Evolutionary conservation across 2,329 filamentous ascomycete genomes (phyloP).

Genomic region (Chaetomium strumarium): DNA sequence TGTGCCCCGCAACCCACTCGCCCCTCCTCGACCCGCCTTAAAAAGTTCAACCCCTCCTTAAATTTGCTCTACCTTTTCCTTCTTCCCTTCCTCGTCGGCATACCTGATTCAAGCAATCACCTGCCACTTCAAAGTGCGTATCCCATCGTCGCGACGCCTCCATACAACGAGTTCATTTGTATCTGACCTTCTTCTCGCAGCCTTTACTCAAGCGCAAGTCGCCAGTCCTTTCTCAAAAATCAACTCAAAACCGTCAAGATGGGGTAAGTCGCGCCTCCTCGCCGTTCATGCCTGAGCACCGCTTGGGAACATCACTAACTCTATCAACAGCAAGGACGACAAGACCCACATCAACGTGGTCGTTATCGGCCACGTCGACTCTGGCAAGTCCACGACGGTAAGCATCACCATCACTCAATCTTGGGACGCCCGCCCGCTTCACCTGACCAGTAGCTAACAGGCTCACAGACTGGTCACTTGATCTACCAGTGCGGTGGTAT

Average conservation of each 20-base stretch:
- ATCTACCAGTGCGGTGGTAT: slow-evolving; percentile 99
- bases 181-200: slow-evolving; percentile 14
- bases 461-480: slow-evolving; percentile 67
- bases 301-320: slow-evolving; percentile 20
- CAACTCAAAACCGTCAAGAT: slow-evolving; percentile 24
- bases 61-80: slow-evolving; percentile 18
- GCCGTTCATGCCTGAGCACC: background rate
- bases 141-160: slow-evolving; percentile 4
- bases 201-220: slow-evolving; percentile 19
- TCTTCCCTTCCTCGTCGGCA: slow-evolving; percentile 26
- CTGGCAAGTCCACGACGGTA: slow-evolving; percentile 98
- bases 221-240: slow-evolving; percentile 16
- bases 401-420: slow-evolving; percentile 35
- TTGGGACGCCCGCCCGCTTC: slow-evolving; percentile 5
- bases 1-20: slow-evolving; percentile 13
- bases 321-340: slow-evolving; percentile 71
- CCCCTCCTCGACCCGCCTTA: slow-evolving; percentile 23
- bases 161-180: slow-evolving; percentile 7
- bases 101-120: slow-evolving; percentile 28
- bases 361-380: slow-evolving; percentile 80
- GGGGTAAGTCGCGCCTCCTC: slow-evolving; percentile 22
- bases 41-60: slow-evolving; percentile 26
- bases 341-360: slow-evolving; percentile 86
- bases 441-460: slow-evolving; percentile 8
- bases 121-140: slow-evolving; percentile 25